Evolutionary conservation across 2,329 filamentous ascomycete species (phyloP).

Genomic region (Exophiala viscosa): DNA sequence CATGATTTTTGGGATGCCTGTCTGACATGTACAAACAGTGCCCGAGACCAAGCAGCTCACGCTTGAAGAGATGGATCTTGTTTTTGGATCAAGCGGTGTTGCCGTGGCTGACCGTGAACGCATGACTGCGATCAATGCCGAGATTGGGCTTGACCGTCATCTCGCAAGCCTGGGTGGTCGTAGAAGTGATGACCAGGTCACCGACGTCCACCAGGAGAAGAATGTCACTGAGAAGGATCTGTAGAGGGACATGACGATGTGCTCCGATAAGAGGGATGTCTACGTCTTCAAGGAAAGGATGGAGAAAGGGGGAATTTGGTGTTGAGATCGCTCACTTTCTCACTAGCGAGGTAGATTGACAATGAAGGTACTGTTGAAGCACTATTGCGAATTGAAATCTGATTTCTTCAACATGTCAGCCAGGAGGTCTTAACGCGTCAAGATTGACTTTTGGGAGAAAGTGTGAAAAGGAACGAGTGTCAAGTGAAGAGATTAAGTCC

Average conservation of each 20-base stretch:
- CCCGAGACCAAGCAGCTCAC: conserved; percentile 34
- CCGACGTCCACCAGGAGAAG: conserved; percentile 10
- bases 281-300: too few relatives aligned
- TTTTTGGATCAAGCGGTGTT: conserved; percentile 56
- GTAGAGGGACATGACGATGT: not conserved
- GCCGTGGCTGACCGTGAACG: conserved; percentile 65
- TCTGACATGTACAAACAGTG: conserved; percentile 24
- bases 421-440: too few relatives aligned
- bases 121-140: conserved; percentile 68
- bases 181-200: conserved; percentile 19
- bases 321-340: too few relatives aligned
- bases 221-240: conserved; percentile 4
- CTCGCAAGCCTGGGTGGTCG: conserved; percentile 13
- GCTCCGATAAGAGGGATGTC: too few relatives aligned
- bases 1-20: not conserved
- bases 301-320: too few relatives aligned
- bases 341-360: too few relatives aligned
- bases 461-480: too few relatives aligned
- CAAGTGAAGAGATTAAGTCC: too few relatives aligned
- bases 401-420: too few relatives aligned
- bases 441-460: too few relatives aligned
- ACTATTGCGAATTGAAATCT: too few relatives aligned
- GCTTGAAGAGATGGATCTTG: conserved; percentile 34
- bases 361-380: too few relatives aligned
- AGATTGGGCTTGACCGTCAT: conserved; percentile 57